Percentiles rank a stretch among this genome's conserved stretches.
Conservation (phyloP, 179 eudicot genomes). For the Silene vulgaris region DNA sequence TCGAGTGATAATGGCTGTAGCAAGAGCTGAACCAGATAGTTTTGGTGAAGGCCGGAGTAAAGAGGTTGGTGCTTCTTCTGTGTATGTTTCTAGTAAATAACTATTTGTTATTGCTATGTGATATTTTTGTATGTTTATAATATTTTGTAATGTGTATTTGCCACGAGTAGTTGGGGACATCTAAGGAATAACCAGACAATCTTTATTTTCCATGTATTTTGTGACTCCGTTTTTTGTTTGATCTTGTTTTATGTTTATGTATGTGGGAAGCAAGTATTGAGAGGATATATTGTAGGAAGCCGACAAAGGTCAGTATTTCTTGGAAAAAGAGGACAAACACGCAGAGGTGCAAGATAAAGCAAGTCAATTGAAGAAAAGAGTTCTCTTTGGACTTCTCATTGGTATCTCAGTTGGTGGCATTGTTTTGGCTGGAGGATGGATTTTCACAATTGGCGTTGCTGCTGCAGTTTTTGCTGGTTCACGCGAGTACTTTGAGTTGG, state of each 20-base stretch:
- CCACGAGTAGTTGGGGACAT: background rate
- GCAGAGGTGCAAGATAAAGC: slow-evolving; percentile 43
- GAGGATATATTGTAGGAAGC: slow-evolving; percentile 55
- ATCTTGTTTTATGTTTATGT: slow-evolving; percentile 8
- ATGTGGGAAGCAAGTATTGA: slow-evolving; percentile 27
- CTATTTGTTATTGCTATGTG: background rate
- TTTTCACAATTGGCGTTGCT: slow-evolving; percentile 66
- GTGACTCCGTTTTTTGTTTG: background rate
- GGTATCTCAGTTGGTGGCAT: slow-evolving; percentile 69
- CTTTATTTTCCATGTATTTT: too few relatives aligned
- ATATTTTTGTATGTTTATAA: background rate
- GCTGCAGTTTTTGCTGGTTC: slow-evolving; percentile 67
- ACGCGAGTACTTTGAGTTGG: slow-evolving; percentile 89
- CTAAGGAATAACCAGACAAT: background rate
- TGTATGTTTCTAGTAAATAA: background rate
- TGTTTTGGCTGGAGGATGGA: slow-evolving; percentile 92
- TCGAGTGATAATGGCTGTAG: slow-evolving; percentile 29
- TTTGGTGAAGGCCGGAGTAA: slow-evolving; percentile 28
- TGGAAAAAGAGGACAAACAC: slow-evolving; percentile 34
- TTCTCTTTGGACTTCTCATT: slow-evolving; percentile 74
- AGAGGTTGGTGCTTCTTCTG: slow-evolving; percentile 32
- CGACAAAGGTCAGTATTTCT: slow-evolving; percentile 27
- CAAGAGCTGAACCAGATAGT: slow-evolving; percentile 31
- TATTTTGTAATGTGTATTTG: background rate
- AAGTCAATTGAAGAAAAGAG: slow-evolving; percentile 66